phyloP scores from a whole-genome alignment of 805 yeast species.

The Metschnikowia gelsemii region DNA sequence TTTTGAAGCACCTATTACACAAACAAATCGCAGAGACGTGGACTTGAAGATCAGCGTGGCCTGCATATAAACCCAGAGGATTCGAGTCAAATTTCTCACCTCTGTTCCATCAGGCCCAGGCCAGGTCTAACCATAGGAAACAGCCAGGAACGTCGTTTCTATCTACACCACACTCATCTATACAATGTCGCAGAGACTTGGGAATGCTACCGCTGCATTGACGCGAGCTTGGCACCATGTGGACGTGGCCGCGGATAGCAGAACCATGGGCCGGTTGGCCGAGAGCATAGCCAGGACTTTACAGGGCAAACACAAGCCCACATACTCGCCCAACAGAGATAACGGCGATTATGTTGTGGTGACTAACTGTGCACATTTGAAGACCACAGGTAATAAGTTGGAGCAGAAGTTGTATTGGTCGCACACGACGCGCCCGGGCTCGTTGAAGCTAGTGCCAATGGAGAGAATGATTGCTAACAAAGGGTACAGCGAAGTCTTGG shows the following conservation, averaged over 20 bases:
- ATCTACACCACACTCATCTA: neutral
- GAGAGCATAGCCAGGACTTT: conserved; percentile 81
- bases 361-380: conserved; percentile 80
- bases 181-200: conserved; percentile 48
- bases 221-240: conserved; percentile 95
- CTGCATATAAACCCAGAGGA: neutral
- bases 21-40: neutral
- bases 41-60: no score
- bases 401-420: conserved; percentile 81
- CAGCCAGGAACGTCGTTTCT: neutral
- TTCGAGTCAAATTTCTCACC: conserved; percentile 6
- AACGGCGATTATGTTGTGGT: conserved; percentile 97
- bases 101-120: no score
- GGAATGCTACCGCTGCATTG: conserved; percentile 66
- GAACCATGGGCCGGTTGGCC: conserved; percentile 92
- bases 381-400: conserved; percentile 83
- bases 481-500: conserved; percentile 85
- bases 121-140: neutral
- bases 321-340: conserved; percentile 69
- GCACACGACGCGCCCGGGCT: conserved; percentile 89
- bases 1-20: neutral
- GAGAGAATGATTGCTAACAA: conserved; percentile 67
- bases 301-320: conserved; percentile 97
- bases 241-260: conserved; percentile 77
- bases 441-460: conserved; percentile 81